Evolutionary conservation across 2,329 filamentous ascomycete species (phyloP).

Genomic region (Xylaria sp.): DNA sequence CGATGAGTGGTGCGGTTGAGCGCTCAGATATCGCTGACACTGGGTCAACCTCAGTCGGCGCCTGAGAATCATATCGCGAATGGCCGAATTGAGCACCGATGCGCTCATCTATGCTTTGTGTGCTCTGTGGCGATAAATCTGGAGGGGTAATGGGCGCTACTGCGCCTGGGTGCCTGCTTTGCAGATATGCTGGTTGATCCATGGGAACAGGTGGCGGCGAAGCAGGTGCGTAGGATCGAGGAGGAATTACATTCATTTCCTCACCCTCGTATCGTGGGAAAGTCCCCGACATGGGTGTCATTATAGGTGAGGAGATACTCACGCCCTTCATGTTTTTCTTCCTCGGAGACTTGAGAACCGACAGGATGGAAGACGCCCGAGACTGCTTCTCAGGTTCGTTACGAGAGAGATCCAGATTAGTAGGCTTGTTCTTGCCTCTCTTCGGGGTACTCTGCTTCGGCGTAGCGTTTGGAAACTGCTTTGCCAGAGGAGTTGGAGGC

Average conservation of each 20-base stretch:
- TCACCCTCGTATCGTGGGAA: constrained; percentile 66
- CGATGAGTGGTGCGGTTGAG: constrained; percentile 62
- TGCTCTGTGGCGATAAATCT: constrained; percentile 59
- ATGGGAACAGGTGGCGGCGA: constrained; percentile 66
- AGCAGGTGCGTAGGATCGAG: constrained; percentile 66
- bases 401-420: constrained; percentile 53
- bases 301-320: constrained; percentile 72
- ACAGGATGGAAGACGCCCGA: constrained; percentile 67
- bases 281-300: constrained; percentile 69
- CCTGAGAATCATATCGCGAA: constrained; percentile 53
- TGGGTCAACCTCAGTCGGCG: constrained; percentile 58
- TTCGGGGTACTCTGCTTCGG: constrained; percentile 62
- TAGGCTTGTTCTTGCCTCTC: constrained; percentile 50
- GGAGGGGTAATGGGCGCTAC: constrained; percentile 58
- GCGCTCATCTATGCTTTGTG: constrained; percentile 66
- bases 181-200: constrained; percentile 55
- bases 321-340: constrained; percentile 62
- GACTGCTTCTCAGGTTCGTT: constrained; percentile 63
- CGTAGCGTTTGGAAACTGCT: constrained; percentile 39
- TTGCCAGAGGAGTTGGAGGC: constrained; percentile 53
- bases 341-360: constrained; percentile 69
- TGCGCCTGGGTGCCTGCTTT: constrained; percentile 44
- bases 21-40: constrained; percentile 63
- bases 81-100: constrained; percentile 56
- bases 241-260: constrained; percentile 67